phyloP scores from a whole-genome alignment of 148 eudicot species.

The Amaranthus hypochondriacus region DNA sequence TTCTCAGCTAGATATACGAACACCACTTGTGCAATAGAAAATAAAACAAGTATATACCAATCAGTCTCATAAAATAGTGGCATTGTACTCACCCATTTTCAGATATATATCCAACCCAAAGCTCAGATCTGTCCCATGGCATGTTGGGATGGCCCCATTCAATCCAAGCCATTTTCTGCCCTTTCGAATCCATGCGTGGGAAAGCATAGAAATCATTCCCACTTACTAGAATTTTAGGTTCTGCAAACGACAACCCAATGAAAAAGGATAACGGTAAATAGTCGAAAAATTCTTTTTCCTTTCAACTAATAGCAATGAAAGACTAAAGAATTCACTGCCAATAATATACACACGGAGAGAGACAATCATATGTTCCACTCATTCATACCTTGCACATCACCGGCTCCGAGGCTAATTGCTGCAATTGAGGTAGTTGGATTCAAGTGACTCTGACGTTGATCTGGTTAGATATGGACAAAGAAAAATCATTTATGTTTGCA shows the following conservation, averaged over 20 bases:
- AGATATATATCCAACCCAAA: slow-evolving; percentile 95
- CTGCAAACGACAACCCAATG: slow-evolving; percentile 32
- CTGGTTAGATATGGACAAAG: slow-evolving; percentile 30
- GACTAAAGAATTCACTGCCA: background rate
- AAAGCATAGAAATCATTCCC: slow-evolving; percentile 94
- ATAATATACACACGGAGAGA: background rate
- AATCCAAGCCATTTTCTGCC: slow-evolving; percentile 79
- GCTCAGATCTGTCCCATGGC: slow-evolving; percentile 96
- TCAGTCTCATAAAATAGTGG: background rate
- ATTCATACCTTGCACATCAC: slow-evolving; percentile 46
- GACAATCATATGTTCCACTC: slow-evolving; percentile 1
- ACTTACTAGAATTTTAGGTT: slow-evolving; percentile 55
- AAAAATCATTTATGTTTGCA: slow-evolving; percentile 5
- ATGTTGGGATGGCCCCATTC: slow-evolving; percentile 96
- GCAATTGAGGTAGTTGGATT: slow-evolving; percentile 66
- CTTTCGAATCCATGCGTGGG: slow-evolving; percentile 80
- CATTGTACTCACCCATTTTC: slow-evolving; percentile 58
- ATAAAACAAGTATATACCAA: background rate
- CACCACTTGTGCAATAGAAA: background rate
- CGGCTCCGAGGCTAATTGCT: slow-evolving; percentile 36
- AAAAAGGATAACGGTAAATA: slow-evolving; percentile 3
- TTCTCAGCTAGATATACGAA: background rate
- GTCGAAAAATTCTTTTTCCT: background rate
- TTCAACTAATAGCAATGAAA: slow-evolving; percentile 2
- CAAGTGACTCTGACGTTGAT: slow-evolving; percentile 56